phyloP scores from a whole-genome alignment of 495 filamentous ascomycete species.

The Bathelium albidoporum region DNA sequence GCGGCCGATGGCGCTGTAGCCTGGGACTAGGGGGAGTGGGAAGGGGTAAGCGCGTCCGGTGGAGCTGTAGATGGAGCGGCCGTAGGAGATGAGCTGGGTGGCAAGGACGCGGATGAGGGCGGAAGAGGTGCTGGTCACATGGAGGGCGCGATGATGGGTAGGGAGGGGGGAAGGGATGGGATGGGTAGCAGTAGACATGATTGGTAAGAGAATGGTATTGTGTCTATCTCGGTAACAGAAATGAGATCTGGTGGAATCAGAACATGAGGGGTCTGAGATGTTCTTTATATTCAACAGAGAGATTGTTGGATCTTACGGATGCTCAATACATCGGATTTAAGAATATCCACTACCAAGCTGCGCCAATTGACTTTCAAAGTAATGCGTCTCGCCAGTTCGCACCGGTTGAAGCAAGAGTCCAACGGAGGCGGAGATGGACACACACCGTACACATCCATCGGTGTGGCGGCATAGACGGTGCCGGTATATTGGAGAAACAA shows the following conservation, averaged over 20 bases:
- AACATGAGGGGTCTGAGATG: neutral
- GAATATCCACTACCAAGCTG: neutral
- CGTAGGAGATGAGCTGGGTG: conserved; percentile 24
- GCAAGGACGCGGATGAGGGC: conserved; percentile 28
- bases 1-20: conserved; percentile 34
- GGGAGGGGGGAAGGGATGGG: neutral
- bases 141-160: conserved; percentile 6
- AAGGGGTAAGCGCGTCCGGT: conserved; percentile 21
- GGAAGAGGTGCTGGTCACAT: conserved; percentile 12
- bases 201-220: neutral
- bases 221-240: neutral
- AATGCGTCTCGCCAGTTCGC: neutral
- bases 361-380: neutral
- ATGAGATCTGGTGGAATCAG: neutral
- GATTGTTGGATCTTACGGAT: neutral
- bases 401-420: neutral
- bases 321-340: neutral
- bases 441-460: too few species aligned
- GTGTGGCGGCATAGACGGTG: too few species aligned
- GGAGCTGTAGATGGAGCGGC: conserved; percentile 28
- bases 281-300: neutral
- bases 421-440: neutral
- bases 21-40: conserved; percentile 20
- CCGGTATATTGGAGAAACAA: too few species aligned
- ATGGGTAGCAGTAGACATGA: neutral